Evolutionary conservation across 768 basidiomycete genomes (phyloP).

Genomic region (Termitomyces sp.): DNA sequence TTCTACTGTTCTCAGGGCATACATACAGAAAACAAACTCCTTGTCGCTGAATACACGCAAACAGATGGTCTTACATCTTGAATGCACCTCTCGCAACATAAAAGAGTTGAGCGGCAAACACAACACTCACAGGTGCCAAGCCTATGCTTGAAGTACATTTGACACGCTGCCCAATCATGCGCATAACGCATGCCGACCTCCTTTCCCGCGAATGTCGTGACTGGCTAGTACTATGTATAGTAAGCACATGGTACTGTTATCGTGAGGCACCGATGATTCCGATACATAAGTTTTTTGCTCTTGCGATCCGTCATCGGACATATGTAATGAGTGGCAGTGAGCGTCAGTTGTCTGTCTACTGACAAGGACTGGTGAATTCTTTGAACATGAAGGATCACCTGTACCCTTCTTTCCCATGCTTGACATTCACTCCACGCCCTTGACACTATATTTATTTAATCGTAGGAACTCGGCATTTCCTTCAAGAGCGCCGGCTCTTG

Average conservation of each 20-base stretch:
- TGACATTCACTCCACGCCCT: background rate
- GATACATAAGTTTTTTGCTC: background rate
- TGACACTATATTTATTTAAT: constrained; percentile 48
- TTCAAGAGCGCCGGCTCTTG: constrained; percentile 42
- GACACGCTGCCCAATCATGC: background rate
- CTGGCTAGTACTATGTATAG: background rate
- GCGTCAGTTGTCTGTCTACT: too few relatives aligned
- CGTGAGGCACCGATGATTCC: background rate
- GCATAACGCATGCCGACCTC: background rate
- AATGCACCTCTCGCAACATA: too few relatives aligned
- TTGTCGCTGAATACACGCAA: background rate
- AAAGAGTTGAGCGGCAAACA: background rate
- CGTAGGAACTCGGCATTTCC: constrained; percentile 68
- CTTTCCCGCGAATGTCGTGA: background rate
- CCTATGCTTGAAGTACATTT: background rate
- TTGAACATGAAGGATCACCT: background rate
- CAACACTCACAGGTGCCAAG: background rate
- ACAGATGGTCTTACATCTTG: background rate
- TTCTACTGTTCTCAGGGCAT: background rate
- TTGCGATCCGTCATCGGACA: background rate
- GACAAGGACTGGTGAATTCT: background rate
- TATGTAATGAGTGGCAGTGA: too few relatives aligned
- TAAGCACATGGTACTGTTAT: background rate
- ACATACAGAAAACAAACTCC: background rate
- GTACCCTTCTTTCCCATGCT: background rate